These are phyloP conservation scores for Phyllostachys edulis DNA, from an alignment of 176 grass and related monocot genomes.

Conservation along the genomic window DNA sequence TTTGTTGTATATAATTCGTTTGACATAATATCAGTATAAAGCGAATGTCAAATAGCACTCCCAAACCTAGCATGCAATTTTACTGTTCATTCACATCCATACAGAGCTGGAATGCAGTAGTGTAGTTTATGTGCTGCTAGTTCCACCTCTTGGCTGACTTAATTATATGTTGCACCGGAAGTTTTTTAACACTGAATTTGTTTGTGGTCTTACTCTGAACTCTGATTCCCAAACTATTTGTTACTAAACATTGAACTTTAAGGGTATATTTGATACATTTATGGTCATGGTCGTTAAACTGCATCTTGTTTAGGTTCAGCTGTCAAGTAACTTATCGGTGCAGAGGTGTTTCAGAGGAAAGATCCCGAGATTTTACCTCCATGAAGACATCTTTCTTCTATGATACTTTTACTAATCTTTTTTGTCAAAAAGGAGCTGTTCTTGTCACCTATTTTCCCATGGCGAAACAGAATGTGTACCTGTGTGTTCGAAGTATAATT, in stretches of 20 bases:
- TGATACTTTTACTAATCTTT: background rate
- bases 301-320: slow-evolving; percentile 19
- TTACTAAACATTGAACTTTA: background rate
- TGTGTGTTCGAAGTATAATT: background rate
- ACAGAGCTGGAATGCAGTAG: background rate
- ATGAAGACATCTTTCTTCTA: background rate
- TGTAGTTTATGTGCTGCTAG: background rate
- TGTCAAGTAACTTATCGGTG: background rate
- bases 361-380: background rate
- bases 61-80: background rate
- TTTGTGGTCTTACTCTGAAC: slow-evolving; percentile 17
- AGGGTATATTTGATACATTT: background rate
- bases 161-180: background rate
- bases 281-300: slow-evolving; percentile 21
- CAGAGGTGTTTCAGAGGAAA: background rate
- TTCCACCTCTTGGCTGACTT: background rate
- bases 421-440: background rate
- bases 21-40: background rate
- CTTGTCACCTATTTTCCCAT: background rate
- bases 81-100: background rate
- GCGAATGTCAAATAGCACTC: background rate
- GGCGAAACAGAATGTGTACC: background rate
- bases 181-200: background rate
- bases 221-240: background rate
- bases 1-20: background rate